These are phyloP conservation scores for Coemansia interrupta DNA, from an alignment of 192 early-diverging fungal genomes.

Conservation along the genomic window DNA sequence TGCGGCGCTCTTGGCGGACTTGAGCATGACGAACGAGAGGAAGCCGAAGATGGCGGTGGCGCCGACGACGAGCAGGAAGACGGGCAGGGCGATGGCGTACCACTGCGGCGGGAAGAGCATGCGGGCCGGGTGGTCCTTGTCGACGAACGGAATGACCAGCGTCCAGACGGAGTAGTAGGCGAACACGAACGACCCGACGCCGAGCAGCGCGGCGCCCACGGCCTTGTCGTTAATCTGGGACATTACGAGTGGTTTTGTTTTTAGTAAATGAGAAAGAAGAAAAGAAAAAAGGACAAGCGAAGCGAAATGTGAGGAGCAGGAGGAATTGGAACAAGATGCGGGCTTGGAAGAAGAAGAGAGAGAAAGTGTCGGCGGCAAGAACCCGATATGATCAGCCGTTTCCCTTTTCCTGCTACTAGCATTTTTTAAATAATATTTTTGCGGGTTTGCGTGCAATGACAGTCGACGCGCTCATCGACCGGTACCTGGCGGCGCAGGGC, in stretches of 20 bases:
- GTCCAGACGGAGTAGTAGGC: slow-evolving; percentile 90
- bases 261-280: neutral
- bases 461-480: neutral
- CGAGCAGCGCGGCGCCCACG: slow-evolving; percentile 71
- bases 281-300: neutral
- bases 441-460: neutral
- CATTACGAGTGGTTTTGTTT: too few species aligned
- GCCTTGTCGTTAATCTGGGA: slow-evolving; percentile 66
- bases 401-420: neutral
- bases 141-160: slow-evolving; percentile 83
- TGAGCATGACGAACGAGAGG: slow-evolving; percentile 81
- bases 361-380: neutral
- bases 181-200: slow-evolving; percentile 70
- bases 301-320: neutral
- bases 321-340: neutral
- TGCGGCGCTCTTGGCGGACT: slow-evolving; percentile 66
- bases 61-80: slow-evolving; percentile 75
- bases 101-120: slow-evolving; percentile 75
- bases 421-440: neutral
- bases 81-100: slow-evolving; percentile 85
- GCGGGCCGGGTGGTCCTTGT: slow-evolving; percentile 68
- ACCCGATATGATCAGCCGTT: neutral
- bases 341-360: neutral
- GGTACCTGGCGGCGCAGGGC: slow-evolving; percentile 8
- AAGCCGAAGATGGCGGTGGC: slow-evolving; percentile 74